These are phyloP conservation scores for Monosporascus sp. DNA, from an alignment of 2,329 filamentous ascomycete genomes.

Conservation along the genomic window DNA sequence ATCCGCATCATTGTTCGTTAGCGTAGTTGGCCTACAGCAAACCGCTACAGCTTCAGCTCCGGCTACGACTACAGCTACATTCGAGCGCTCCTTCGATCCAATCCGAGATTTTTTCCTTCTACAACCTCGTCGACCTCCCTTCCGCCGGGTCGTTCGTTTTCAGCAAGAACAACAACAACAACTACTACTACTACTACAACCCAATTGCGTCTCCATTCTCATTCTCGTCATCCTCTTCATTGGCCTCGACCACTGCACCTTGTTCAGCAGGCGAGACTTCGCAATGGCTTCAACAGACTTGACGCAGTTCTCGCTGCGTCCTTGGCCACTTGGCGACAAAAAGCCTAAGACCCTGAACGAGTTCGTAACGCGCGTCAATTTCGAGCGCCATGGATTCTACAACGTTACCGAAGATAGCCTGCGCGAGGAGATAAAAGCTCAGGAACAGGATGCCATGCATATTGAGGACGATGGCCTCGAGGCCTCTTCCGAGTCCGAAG, in stretches of 20 bases:
- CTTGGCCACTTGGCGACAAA: conserved; percentile 54
- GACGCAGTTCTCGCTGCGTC: conserved; percentile 53
- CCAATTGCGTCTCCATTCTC: not conserved
- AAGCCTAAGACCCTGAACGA: conserved; percentile 59
- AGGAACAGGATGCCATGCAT: conserved; percentile 34
- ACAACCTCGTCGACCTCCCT: not conserved
- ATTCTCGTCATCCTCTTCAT: not conserved
- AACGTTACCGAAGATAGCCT: conserved; percentile 70
- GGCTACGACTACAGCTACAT: no score
- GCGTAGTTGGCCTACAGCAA: no score
- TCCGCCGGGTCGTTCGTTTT: not conserved
- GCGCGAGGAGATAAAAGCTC: conserved; percentile 56
- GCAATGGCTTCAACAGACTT: conserved; percentile 16
- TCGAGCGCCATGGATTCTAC: conserved; percentile 76
- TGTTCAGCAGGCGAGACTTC: not conserved
- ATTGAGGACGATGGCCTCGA: conserved; percentile 38
- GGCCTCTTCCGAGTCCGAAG: conserved; percentile 39
- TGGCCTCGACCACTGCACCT: not conserved
- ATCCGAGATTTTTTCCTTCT: not conserved
- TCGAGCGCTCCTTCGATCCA: no score
- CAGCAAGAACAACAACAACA: not conserved
- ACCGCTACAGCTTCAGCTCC: no score
- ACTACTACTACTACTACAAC: not conserved
- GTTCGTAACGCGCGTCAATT: conserved; percentile 73
- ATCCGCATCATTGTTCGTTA: no score